phyloP scores from a whole-genome alignment of 495 filamentous ascomycete genomes.

The Hamigera avellanea region DNA sequence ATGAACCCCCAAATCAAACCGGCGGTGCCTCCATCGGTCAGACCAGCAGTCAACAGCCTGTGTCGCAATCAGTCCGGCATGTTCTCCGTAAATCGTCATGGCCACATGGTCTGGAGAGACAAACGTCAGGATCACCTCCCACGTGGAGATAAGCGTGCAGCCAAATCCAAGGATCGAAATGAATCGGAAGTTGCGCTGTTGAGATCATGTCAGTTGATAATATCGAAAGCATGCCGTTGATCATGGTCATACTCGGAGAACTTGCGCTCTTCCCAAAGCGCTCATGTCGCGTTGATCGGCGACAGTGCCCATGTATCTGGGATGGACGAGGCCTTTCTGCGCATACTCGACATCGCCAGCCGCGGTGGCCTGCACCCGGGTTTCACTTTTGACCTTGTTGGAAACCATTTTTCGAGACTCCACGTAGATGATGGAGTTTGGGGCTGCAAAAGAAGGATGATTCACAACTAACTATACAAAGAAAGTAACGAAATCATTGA shows the following conservation, averaged over 20 bases:
- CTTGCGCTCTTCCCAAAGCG: constrained; percentile 30
- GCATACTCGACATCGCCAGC: no score
- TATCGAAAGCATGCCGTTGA: neutral
- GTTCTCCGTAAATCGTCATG: no score
- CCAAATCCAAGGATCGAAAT: constrained; percentile 37
- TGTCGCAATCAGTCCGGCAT: constrained; percentile 4
- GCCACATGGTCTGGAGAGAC: no score
- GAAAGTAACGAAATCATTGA: no score
- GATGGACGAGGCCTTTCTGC: constrained; percentile 23
- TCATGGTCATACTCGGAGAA: constrained; percentile 23
- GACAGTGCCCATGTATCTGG: constrained; percentile 29
- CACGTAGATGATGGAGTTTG: no score
- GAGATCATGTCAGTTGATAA: neutral
- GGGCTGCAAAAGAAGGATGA: no score
- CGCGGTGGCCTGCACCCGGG: no score
- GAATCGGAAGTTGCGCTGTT: constrained; percentile 37
- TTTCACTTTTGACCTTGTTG: no score
- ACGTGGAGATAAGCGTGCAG: constrained; percentile 33
- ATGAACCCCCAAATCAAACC: constrained; percentile 48
- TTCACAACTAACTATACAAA: no score
- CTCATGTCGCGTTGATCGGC: constrained; percentile 31
- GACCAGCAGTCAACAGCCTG: constrained; percentile 30
- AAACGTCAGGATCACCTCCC: constrained; percentile 36
- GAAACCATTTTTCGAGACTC: no score
- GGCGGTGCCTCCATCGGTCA: constrained; percentile 44